Evolutionary conservation across 2,329 filamentous ascomycete genomes (phyloP), one percentile per base, ranked within the genome.

Genomic region (Talaromyces islandicus): DNA sequence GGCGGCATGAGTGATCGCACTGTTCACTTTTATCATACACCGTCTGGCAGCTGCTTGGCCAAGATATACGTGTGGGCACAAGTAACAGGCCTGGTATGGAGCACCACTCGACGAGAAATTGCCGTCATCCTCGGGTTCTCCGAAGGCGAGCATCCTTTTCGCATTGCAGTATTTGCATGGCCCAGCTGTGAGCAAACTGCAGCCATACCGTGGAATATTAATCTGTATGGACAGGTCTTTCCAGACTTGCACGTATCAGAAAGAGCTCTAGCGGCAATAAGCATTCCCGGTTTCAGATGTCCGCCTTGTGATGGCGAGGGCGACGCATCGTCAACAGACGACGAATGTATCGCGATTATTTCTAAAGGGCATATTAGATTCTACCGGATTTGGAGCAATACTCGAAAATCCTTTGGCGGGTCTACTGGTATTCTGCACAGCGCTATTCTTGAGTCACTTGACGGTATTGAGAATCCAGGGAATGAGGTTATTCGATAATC

Each of bases 281-380:
- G 56, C 17, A 61, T 61, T 41, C 19, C 59, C 27, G 14, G 57
- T 41, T 61, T 61, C n/a, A 50, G 17, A n/a, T 53, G 41, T 41
- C 50, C 50, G 32, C 11, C 14, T 3, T 32, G 35, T 25, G 38
- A 60, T 9, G 19, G 14, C 5, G 53, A 24, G 21, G 69, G 65
- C 53, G 68, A 66, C 30, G 71, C 69, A 68, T 66, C 71, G 51
- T 64, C 69, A 4, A 52, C 64, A 4, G 82, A 85, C 64, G 90
- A 93, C 67, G 91, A 90, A 0, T 96, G 92, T 71, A 88, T 99
- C 65, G 89, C 97, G 19, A 89, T 99, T 57, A 93, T 92, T 17
- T 89, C 91, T 50, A 96, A 92, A 70, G 92, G 97, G 75, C 95
- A 86, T 67, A 89, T 97, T 73, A 94, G 94, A 71, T 97, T 97